phyloP scores from a whole-genome alignment of 352 stramenopile genomes.

The Phytophthora brassicae region DNA sequence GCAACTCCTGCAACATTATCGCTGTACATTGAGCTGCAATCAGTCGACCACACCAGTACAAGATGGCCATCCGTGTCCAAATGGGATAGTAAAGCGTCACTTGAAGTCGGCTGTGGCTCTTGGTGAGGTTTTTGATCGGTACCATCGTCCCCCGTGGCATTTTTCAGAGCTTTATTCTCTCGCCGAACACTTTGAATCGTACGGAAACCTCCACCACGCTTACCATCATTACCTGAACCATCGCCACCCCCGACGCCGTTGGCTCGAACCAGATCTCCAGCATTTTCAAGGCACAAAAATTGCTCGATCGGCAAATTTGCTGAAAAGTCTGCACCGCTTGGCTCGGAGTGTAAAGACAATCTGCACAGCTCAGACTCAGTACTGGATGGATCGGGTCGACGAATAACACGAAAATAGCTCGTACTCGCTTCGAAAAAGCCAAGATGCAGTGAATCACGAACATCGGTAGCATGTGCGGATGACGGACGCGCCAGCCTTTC shows the following conservation, averaged over 20 bases:
- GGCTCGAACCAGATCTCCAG: slow-evolving; percentile 42
- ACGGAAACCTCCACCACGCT: slow-evolving; percentile 60
- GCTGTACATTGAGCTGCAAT: slow-evolving; percentile 24
- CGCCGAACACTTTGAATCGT: slow-evolving; percentile 86
- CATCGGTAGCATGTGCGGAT: neutral
- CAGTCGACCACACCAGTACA: slow-evolving; percentile 66
- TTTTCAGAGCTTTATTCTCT: slow-evolving; percentile 82
- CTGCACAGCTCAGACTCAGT: slow-evolving; percentile 14
- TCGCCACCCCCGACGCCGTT: slow-evolving; percentile 28
- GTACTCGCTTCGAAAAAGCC: slow-evolving; percentile 78
- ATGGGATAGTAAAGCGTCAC: slow-evolving; percentile 52
- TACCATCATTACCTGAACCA: slow-evolving; percentile 25
- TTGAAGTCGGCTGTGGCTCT: slow-evolving; percentile 60
- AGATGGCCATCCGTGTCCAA: slow-evolving; percentile 65
- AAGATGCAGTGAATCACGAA: slow-evolving; percentile 44
- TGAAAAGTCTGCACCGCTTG: slow-evolving; percentile 16
- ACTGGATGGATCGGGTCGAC: slow-evolving; percentile 3
- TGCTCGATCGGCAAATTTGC: slow-evolving; percentile 54
- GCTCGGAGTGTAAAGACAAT: slow-evolving; percentile 22
- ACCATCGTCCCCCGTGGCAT: slow-evolving; percentile 17
- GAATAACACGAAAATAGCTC: slow-evolving; percentile 73
- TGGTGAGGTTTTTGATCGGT: slow-evolving; percentile 25
- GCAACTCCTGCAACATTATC: slow-evolving; percentile 16
- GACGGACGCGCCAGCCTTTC: slow-evolving; percentile 40
- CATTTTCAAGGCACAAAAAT: slow-evolving; percentile 79